Base-by-base conservation (phyloP, 345 rosid species). In the Pelargonium nanum region DNA sequence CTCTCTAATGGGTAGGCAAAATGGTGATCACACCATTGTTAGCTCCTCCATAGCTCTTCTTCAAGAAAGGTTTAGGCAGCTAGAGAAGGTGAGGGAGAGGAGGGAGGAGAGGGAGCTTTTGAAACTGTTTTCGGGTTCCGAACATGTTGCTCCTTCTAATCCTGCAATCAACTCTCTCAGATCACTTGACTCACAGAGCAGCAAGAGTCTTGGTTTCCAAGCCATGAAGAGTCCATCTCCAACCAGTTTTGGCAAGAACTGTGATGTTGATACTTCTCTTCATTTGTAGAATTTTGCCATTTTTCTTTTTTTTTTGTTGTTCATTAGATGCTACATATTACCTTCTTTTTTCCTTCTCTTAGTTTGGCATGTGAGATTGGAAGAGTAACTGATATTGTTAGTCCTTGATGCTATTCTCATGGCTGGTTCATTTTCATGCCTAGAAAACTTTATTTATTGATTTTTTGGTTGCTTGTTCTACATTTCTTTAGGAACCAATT, bases 181-280 rank as follows among this genome's bases (percentile, higher is more conserved):
- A 22, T n/a, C n/a, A n/a, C 81, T 76, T 19, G 65, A 67, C 67
- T 63, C 71, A 7, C 71, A 34, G 45, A 10, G 48, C 1, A 19
- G 28, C 53, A 63, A 28, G 69, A 71, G 56, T 55, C 32, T 67
- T 0, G 70, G 59, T 59, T 25, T 52, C 59, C 58, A 58, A 56
- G 60, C 61, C 25, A 60, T 19, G 26, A 69, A 58, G 23, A 28
- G 53, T 34, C 59, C 76, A 12, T 16, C 50, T 22, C 51, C 70
- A n/a, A 5, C 76, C 48, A 59, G 71, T 64, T 67, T 65, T 51
- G 65, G 69, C 28, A 85, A 78, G 5, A 61, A 65, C 71, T 66
- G 79, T 65, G 89, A 82, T 79, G 86, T 86, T 50, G 94, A 86
- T 74, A 86, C 89, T 21, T 84, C 89, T 61, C 94, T 86, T 62